Conservation (phyloP, 441 rosid genomes). For the Rhodomyrtus psidioides region DNA sequence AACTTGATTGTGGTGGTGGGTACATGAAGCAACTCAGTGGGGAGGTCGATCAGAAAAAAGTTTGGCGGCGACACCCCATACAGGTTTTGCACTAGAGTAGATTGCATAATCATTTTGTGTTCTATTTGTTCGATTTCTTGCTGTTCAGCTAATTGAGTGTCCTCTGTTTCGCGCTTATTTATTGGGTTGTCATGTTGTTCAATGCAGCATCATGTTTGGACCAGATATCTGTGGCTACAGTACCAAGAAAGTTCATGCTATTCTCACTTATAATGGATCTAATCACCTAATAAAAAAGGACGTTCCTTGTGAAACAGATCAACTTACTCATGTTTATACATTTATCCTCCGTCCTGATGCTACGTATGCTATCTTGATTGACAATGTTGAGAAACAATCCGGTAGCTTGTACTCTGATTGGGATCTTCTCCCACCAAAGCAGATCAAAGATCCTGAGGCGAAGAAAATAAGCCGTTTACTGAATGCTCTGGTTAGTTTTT, state of each 20-base stretch:
- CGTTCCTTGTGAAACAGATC: conserved; percentile 96
- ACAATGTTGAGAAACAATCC: conserved; percentile 85
- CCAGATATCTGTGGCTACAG: conserved; percentile 93
- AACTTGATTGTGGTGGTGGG: conserved; percentile 98
- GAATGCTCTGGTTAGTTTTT: background rate
- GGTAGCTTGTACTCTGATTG: conserved; percentile 90
- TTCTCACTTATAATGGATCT: conserved; percentile 65
- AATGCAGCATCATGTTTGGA: conserved; percentile 93
- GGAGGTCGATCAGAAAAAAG: conserved; percentile 71
- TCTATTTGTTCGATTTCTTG: background rate
- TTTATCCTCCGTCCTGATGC: conserved; percentile 89
- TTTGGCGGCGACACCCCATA: conserved; percentile 92
- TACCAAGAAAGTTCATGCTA: conserved; percentile 95
- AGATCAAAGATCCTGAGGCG: conserved; percentile 87
- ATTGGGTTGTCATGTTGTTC: no score
- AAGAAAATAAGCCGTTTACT: conserved; percentile 42
- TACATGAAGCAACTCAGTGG: conserved; percentile 91
- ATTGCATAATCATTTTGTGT: background rate
- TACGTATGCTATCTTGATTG: conserved; percentile 80
- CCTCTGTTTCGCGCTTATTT: no score
- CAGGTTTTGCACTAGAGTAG: conserved; percentile 30
- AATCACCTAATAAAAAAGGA: conserved; percentile 96
- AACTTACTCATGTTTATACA: conserved; percentile 86
- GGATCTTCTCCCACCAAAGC: conserved; percentile 90
- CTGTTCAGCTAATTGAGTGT: background rate